Percentiles rank a stretch among this genome's conserved stretches.
phyloP scores from a whole-genome alignment of 768 basidiomycete genomes.

The Cubamyces sp. region DNA sequence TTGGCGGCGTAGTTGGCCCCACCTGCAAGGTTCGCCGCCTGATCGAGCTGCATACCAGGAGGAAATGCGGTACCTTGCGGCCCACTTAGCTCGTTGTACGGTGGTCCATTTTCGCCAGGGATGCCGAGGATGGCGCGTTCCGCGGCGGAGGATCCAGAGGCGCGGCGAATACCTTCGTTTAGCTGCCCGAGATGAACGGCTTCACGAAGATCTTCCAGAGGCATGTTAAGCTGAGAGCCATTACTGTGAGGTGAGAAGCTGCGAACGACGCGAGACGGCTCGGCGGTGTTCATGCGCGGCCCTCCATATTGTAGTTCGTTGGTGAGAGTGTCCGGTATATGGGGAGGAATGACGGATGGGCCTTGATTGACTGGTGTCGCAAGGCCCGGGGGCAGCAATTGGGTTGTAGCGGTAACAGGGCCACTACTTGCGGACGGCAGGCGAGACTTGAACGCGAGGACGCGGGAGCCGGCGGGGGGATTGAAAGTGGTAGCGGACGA shows the following conservation, averaged over 20 bases:
- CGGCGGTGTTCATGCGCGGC: conserved; percentile 28
- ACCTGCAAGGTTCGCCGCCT: conserved; percentile 28
- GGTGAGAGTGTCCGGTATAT: conserved; percentile 3
- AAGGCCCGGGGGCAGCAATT: conserved; percentile 23
- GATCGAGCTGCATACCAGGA: conserved; percentile 23
- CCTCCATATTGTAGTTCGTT: conserved; percentile 19
- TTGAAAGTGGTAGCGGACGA: conserved; percentile 39
- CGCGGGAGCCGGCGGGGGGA: conserved; percentile 45
- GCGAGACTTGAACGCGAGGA: conserved; percentile 46
- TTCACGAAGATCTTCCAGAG: conserved; percentile 30
- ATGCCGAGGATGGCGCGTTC: conserved; percentile 28
- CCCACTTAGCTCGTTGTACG: conserved; percentile 26
- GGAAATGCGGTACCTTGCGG: conserved; percentile 15
- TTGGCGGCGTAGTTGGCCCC: conserved; percentile 53
- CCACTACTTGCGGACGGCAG: conserved; percentile 26
- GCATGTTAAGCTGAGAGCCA: conserved; percentile 20
- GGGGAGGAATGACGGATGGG: neutral
- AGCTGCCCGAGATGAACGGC: conserved; percentile 25
- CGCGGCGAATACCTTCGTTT: conserved; percentile 28
- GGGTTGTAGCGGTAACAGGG: conserved; percentile 2
- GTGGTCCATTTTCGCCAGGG: conserved; percentile 23
- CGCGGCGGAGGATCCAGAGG: conserved; percentile 22
- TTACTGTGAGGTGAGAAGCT: conserved; percentile 35
- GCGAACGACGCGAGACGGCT: conserved; percentile 24
- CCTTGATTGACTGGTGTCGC: conserved; percentile 4